Percentiles rank a stretch among this genome's conserved stretches.
These are phyloP conservation scores for Mikania micrantha DNA, from an alignment of 129 eudicot species.

Conservation along the genomic window DNA sequence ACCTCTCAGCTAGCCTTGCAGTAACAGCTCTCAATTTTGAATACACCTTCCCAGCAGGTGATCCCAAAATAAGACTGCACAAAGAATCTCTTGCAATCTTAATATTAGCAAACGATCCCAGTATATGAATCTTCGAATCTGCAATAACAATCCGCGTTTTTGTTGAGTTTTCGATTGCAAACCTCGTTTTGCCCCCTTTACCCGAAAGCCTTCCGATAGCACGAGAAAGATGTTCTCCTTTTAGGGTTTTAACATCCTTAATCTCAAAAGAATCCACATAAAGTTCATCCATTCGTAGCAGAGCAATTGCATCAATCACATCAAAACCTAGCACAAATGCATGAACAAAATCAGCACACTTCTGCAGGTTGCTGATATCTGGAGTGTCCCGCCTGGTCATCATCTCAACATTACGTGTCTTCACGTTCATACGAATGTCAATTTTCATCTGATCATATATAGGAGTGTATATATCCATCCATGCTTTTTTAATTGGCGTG, in stretches of 20 bases:
- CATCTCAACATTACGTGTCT: conserved; percentile 57
- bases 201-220: conserved; percentile 75
- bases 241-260: conserved; percentile 67
- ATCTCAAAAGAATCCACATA: conserved; percentile 77
- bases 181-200: conserved; percentile 69
- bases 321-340: conserved; percentile 81
- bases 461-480: conserved; percentile 74
- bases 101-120: conserved; percentile 68
- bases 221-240: conserved; percentile 64
- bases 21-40: conserved; percentile 66
- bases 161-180: conserved; percentile 69
- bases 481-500: conserved; percentile 59
- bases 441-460: conserved; percentile 67
- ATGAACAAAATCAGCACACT: conserved; percentile 73
- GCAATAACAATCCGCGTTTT: conserved; percentile 78
- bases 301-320: conserved; percentile 53
- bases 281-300: conserved; percentile 67
- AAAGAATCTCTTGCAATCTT: conserved; percentile 65
- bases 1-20: conserved; percentile 63
- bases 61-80: conserved; percentile 70
- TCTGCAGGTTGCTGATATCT: conserved; percentile 68
- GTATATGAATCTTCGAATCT: conserved; percentile 62
- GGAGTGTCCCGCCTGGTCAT: conserved; percentile 70
- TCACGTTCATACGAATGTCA: conserved; percentile 72
- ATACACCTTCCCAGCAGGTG: conserved; percentile 63